phyloP scores from a whole-genome alignment of 2,329 filamentous ascomycete genomes.

The Botrytis pseudocinerea region DNA sequence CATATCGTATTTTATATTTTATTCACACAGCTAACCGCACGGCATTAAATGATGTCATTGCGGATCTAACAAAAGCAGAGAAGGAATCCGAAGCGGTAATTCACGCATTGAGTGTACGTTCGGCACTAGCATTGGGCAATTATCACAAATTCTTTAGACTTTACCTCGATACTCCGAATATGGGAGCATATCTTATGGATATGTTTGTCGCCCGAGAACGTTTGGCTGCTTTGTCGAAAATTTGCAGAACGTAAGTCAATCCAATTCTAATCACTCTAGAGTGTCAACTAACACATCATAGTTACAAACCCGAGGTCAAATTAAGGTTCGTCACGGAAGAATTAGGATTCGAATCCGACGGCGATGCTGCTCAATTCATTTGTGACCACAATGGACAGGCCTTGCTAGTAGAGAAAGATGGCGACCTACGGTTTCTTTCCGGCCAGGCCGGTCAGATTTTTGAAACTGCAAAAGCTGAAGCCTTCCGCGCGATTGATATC shows the following conservation, averaged over 20 bases:
- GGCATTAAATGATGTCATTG: constrained; percentile 96
- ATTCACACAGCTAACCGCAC: constrained; percentile 98
- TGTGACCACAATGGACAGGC: constrained; percentile 75
- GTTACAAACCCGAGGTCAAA: constrained; percentile 88
- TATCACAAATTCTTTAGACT: constrained; percentile 98
- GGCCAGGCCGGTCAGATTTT: constrained; percentile 73
- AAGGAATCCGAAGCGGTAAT: constrained; percentile 82
- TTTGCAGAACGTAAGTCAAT: constrained; percentile 87
- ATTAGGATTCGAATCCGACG: constrained; percentile 90
- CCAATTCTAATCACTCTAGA: background rate
- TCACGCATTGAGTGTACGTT: constrained; percentile 89
- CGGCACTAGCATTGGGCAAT: constrained; percentile 88
- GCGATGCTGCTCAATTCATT: constrained; percentile 88
- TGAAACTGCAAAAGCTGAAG: constrained; percentile 68
- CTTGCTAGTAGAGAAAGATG: constrained; percentile 74
- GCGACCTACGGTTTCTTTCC: constrained; percentile 71
- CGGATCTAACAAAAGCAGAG: constrained; percentile 98
- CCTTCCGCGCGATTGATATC: constrained; percentile 89
- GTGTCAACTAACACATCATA: constrained; percentile 54
- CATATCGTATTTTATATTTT: constrained; percentile 99
- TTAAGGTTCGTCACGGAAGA: constrained; percentile 93
- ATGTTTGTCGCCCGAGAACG: constrained; percentile 97
- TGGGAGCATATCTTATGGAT: constrained; percentile 98
- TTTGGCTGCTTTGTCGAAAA: constrained; percentile 82
- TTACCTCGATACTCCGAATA: constrained; percentile 90